Percentiles rank a stretch among this genome's conserved stretches.
Conservation (phyloP, 768 basidiomycete genomes). For the Dacryopinax spathularia region DNA sequence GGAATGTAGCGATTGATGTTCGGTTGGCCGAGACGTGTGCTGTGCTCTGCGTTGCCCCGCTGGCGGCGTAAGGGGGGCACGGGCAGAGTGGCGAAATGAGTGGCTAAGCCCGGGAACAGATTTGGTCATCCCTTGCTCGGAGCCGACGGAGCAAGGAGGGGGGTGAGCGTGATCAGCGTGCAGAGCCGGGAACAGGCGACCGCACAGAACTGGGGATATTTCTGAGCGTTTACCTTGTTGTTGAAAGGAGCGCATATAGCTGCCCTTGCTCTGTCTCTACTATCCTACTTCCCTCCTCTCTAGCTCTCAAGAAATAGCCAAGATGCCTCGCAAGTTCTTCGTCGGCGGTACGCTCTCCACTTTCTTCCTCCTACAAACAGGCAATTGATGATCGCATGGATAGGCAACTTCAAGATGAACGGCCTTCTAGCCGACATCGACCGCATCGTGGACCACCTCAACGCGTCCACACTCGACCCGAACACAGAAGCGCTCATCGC, state of each 20-base stretch:
- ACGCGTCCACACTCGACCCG: slow-evolving; percentile 64
- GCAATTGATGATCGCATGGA: not conserved
- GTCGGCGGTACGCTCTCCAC: slow-evolving; percentile 43
- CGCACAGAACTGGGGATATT: not conserved
- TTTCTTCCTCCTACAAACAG: not conserved
- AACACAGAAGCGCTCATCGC: slow-evolving; percentile 88
- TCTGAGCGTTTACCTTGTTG: not conserved
- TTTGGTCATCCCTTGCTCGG: not conserved
- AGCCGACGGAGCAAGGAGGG: not conserved
- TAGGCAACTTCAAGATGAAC: slow-evolving; percentile 96
- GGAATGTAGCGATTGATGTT: not conserved
- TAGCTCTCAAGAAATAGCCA: slow-evolving; percentile 7
- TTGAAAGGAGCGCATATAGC: not conserved
- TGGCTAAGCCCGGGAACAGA: not conserved
- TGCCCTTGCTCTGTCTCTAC: not conserved
- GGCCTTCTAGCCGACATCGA: slow-evolving; percentile 47
- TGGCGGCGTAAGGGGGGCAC: no score
- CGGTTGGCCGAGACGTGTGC: not conserved
- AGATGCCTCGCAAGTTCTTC: slow-evolving; percentile 75
- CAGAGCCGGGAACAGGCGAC: not conserved
- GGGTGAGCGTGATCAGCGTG: not conserved
- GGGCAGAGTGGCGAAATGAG: no score
- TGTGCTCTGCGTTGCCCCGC: no score
- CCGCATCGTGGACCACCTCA: slow-evolving; percentile 53
- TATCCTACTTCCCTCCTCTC: not conserved